These are phyloP conservation scores for Rhodotorula sp. DNA, from an alignment of 1,284 basidiomycete genomes.

Conservation along the genomic window DNA sequence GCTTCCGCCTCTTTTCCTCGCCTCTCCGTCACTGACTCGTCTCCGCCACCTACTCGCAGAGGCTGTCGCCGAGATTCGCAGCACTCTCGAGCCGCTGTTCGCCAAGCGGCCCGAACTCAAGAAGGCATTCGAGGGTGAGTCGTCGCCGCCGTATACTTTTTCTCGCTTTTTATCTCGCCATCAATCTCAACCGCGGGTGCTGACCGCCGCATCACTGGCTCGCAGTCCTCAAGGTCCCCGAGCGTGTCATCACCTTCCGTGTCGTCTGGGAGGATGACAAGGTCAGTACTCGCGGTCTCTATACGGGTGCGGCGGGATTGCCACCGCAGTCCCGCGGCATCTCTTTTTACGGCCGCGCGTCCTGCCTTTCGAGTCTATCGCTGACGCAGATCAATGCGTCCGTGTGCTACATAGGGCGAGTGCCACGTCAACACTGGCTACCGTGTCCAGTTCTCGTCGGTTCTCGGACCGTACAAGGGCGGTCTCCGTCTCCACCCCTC, in stretches of 20 bases:
- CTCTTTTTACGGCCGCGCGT: no score
- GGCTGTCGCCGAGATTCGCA: constrained; percentile 53
- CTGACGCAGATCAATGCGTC: neutral
- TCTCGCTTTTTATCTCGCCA: constrained; percentile 44
- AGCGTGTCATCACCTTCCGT: constrained; percentile 68
- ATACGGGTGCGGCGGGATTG: neutral
- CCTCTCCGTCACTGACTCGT: neutral
- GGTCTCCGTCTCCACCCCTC: constrained; percentile 76
- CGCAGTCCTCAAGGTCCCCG: constrained; percentile 60
- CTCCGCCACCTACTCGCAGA: neutral
- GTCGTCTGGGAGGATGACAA: constrained; percentile 76
- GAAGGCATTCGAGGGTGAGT: constrained; percentile 64
- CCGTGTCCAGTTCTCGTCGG: constrained; percentile 78
- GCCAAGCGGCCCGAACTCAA: constrained; percentile 68
- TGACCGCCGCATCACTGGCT: neutral
- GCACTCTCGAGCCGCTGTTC: constrained; percentile 67
- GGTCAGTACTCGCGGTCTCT: constrained; percentile 15
- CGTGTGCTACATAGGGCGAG: constrained; percentile 52
- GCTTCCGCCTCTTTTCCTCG: no score
- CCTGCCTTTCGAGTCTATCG: no score
- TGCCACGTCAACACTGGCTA: constrained; percentile 73
- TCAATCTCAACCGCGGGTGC: neutral
- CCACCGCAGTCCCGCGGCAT: no score
- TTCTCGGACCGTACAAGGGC: constrained; percentile 79
- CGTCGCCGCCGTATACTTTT: neutral